Evolutionary conservation across 768 basidiomycete genomes (phyloP).

Genomic region (Lepiota venenata): DNA sequence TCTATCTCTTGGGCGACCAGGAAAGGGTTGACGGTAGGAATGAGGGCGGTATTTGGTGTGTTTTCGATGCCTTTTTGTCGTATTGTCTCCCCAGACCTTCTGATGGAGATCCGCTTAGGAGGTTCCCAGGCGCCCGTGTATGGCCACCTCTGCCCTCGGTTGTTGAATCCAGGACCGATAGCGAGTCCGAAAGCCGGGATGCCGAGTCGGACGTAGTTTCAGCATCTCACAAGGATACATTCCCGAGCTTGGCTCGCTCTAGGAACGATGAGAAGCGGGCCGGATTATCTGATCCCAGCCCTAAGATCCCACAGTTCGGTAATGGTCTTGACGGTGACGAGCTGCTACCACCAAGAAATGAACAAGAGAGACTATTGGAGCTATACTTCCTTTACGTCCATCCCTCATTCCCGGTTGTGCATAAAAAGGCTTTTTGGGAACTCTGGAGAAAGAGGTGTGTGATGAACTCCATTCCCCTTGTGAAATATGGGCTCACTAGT

Average conservation of each 20-base stretch:
- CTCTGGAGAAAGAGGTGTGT: conserved; percentile 41
- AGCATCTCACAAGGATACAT: not conserved
- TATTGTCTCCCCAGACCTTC: conserved; percentile 1
- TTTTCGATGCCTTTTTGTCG: conserved; percentile 14
- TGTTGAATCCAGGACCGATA: conserved; percentile 25
- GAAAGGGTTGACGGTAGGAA: conserved; percentile 62
- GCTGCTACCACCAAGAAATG: not conserved
- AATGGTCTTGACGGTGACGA: not conserved
- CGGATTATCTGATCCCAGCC: not conserved
- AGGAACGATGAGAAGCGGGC: too few species aligned
- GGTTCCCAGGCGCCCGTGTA: conserved; percentile 84
- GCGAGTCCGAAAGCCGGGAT: conserved; percentile 20
- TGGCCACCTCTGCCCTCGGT: conserved; percentile 65
- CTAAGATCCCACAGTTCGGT: not conserved
- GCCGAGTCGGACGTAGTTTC: not conserved
- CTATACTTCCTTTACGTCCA: conserved; percentile 85
- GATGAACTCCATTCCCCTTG: not conserved
- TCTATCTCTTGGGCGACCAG: conserved; percentile 66
- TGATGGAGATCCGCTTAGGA: conserved; percentile 37
- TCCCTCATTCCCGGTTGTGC: conserved; percentile 71
- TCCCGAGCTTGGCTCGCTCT: not conserved
- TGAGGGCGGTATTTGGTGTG: conserved; percentile 74
- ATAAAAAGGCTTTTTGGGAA: conserved; percentile 67
- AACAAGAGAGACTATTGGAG: conserved; percentile 62
- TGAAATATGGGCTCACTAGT: not conserved